phyloP scores from a whole-genome alignment of 768 basidiomycete genomes.

The Lactarius evosmus region DNA sequence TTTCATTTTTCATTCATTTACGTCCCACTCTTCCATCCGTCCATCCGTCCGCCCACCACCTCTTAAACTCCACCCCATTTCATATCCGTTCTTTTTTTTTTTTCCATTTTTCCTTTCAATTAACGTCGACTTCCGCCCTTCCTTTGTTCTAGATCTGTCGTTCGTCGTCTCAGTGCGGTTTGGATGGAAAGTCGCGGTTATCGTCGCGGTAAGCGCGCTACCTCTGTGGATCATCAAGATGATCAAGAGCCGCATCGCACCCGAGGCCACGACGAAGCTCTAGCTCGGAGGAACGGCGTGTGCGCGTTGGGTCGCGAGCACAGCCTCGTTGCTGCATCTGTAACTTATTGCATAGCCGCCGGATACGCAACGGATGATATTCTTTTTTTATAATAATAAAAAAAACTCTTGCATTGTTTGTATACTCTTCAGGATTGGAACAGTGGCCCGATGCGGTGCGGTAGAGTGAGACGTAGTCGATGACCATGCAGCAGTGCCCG shows the following conservation, averaged over 20 bases:
- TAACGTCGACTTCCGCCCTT: background rate
- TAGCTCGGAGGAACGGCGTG: constrained; percentile 42
- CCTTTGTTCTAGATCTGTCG: constrained; percentile 61
- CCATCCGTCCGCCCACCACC: background rate
- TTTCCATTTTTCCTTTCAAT: background rate
- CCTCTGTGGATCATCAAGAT: constrained; percentile 90
- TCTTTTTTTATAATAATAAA: background rate
- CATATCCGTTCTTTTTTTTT: background rate
- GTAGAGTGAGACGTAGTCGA: background rate
- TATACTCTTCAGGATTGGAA: background rate
- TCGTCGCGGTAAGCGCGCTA: constrained; percentile 90
- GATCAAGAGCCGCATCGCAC: constrained; percentile 80
- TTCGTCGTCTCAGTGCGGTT: constrained; percentile 89
- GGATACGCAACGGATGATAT: background rate
- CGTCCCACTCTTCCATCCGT: too few relatives aligned
- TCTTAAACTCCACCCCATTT: background rate
- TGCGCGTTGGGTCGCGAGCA: background rate
- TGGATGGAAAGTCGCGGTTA: constrained; percentile 92
- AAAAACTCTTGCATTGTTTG: too few relatives aligned
- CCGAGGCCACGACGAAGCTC: constrained; percentile 92
- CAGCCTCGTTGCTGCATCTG: constrained; percentile 4
- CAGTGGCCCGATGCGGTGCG: background rate
- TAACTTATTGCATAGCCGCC: constrained; percentile 15
- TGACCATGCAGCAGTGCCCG: too few relatives aligned
- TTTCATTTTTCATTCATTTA: too few relatives aligned